A percentile compares a stretch with the other conserved stretches of the same genome.
These are phyloP conservation scores for Fusarium burgessii DNA, from an alignment of 2,329 filamentous ascomycete species.

Conservation along the genomic window DNA sequence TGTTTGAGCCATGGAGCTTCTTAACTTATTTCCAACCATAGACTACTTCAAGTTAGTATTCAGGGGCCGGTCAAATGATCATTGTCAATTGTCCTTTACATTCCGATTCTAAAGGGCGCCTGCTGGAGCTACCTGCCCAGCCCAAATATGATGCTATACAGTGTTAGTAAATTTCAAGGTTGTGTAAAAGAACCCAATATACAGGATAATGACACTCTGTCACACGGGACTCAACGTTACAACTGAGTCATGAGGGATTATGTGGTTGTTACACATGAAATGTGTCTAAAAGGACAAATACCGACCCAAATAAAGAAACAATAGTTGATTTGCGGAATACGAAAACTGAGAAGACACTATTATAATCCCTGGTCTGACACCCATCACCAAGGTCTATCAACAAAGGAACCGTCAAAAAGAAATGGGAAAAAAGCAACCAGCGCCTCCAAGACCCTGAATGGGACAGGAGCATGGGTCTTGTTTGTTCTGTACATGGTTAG, in stretches of 20 bases:
- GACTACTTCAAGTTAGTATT: neutral
- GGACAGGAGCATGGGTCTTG: conserved; percentile 19
- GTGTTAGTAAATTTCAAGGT: neutral
- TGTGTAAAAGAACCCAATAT: conserved; percentile 9
- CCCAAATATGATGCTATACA: conserved; percentile 1
- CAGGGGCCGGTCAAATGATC: neutral
- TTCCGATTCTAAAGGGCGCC: neutral
- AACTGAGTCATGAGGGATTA: neutral
- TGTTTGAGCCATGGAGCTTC: conserved; percentile 5
- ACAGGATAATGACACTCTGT: neutral
- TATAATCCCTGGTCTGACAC: conserved; percentile 1
- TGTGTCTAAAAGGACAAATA: neutral
- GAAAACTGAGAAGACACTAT: conserved; percentile 2
- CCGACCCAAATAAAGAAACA: neutral
- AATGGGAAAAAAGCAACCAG: conserved; percentile 14
- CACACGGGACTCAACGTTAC: conserved; percentile 26
- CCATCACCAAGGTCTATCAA: neutral
- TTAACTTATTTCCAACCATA: neutral
- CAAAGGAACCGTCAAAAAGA: conserved; percentile 6
- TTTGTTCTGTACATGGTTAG: conserved; percentile 14
- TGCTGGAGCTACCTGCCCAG: neutral
- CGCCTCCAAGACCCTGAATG: conserved; percentile 17
- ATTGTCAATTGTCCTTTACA: neutral
- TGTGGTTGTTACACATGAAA: conserved; percentile 1
- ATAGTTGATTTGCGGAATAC: neutral